Percentiles rank a stretch among this genome's conserved stretches.
Evolutionary conservation across 495 filamentous ascomycete species (phyloP).

Genomic region (Antarctomyces pellizariae): DNA sequence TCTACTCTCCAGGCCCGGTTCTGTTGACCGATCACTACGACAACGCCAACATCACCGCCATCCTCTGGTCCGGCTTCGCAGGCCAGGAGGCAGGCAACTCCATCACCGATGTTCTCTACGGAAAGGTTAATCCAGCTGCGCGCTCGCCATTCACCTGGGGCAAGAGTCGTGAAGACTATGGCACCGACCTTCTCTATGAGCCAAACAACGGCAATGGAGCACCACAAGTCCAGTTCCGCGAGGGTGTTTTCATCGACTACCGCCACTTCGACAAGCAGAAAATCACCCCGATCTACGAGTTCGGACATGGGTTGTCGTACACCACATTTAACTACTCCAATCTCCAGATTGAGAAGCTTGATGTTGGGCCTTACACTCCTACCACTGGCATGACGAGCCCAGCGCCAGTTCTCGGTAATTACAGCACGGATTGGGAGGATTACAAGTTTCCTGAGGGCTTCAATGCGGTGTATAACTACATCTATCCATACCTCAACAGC

Average conservation of each 20-base stretch:
- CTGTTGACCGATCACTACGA: constrained; percentile 54
- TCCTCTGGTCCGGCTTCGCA: constrained; percentile 79
- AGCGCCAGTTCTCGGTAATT: constrained; percentile 48
- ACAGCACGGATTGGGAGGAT: constrained; percentile 34
- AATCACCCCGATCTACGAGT: constrained; percentile 66
- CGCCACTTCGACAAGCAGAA: constrained; percentile 60
- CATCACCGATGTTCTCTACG: constrained; percentile 77
- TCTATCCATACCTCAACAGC: constrained; percentile 81
- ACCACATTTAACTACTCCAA: constrained; percentile 69
- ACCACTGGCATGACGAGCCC: constrained; percentile 40
- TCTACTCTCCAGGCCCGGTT: constrained; percentile 72
- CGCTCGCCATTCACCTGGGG: constrained; percentile 84
- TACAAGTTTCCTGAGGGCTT: constrained; percentile 54
- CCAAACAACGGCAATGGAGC: constrained; percentile 49
- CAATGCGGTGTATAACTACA: constrained; percentile 28
- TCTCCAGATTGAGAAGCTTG: constrained; percentile 27
- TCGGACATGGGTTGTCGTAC: constrained; percentile 78
- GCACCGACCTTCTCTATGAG: constrained; percentile 47
- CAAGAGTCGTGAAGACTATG: constrained; percentile 45
- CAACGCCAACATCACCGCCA: constrained; percentile 83
- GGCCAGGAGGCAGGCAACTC: constrained; percentile 80
- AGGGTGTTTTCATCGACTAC: constrained; percentile 89
- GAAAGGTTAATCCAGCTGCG: constrained; percentile 62
- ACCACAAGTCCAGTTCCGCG: constrained; percentile 63
- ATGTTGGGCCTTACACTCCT: constrained; percentile 33